These are phyloP conservation scores for Trichophyton benhamiae DNA, from an alignment of 2,329 filamentous ascomycete genomes.

Conservation along the genomic window DNA sequence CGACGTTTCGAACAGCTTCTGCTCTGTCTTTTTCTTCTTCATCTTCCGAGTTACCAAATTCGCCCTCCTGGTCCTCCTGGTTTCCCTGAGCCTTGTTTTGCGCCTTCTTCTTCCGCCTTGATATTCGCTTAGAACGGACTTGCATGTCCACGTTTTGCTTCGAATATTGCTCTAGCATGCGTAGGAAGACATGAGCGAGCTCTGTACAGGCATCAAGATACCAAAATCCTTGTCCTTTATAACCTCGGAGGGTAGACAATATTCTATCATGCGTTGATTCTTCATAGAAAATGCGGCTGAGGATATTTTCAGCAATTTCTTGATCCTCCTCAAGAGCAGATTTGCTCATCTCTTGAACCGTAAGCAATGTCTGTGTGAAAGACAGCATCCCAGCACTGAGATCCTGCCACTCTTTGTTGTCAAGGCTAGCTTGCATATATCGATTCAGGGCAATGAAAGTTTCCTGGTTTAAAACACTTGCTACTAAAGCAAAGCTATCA, in stretches of 20 bases:
- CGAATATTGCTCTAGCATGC: conserved; percentile 82
- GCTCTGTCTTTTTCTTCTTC: conserved; percentile 49
- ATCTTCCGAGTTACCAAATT: conserved; percentile 47
- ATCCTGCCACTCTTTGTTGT: conserved; percentile 77
- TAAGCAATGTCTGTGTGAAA: conserved; percentile 86
- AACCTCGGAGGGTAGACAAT: conserved; percentile 65
- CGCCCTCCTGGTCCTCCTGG: conserved; percentile 22
- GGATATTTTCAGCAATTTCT: conserved; percentile 94
- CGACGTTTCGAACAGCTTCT: conserved; percentile 60
- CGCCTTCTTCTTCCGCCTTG: conserved; percentile 61
- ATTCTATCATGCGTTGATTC: conserved; percentile 85
- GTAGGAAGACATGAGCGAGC: conserved; percentile 77
- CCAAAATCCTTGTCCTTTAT: conserved; percentile 86
- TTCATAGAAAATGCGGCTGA: conserved; percentile 96
- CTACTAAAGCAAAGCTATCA: conserved; percentile 75
- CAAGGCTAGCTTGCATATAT: conserved; percentile 64
- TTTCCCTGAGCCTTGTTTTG: conserved; percentile 39
- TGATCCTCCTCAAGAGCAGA: conserved; percentile 83
- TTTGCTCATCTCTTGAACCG: conserved; percentile 81
- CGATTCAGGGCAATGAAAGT: conserved; percentile 83
- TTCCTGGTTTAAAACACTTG: conserved; percentile 83
- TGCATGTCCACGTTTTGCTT: conserved; percentile 93
- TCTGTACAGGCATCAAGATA: conserved; percentile 90
- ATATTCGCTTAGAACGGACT: conserved; percentile 66
- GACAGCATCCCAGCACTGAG: conserved; percentile 81